A percentile compares a stretch with the other conserved stretches of the same genome.
phyloP scores from a whole-genome alignment of 1,284 basidiomycete genomes.

The Pseudozyma flocculosa region DNA sequence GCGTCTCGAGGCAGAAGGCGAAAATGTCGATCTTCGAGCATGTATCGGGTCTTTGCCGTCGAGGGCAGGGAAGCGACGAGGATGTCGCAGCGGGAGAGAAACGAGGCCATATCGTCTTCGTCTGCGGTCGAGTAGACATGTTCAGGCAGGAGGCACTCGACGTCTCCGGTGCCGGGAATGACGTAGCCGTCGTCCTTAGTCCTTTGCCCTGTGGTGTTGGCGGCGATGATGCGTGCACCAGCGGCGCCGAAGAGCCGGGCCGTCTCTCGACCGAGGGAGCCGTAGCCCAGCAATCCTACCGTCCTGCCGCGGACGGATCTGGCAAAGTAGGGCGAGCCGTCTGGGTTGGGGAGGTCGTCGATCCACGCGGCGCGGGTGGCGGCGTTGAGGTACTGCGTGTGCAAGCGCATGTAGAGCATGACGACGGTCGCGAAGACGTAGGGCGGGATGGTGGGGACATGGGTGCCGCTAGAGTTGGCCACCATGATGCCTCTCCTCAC shows the following conservation, averaged over 20 bases:
- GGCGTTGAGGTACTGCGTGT: conserved; percentile 1
- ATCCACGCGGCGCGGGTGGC: neutral
- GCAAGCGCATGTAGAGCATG: conserved; percentile 1
- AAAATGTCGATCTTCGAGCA: conserved; percentile 31
- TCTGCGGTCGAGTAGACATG: conserved; percentile 4
- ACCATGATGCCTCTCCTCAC: neutral
- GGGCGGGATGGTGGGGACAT: conserved; percentile 3
- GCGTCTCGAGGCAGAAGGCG: conserved; percentile 26
- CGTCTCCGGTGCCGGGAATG: conserved; percentile 44
- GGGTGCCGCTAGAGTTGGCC: conserved; percentile 1
- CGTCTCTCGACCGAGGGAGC: conserved; percentile 40
- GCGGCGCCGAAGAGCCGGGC: conserved; percentile 36
- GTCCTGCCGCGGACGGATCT: conserved; percentile 17
- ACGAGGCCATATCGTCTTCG: conserved; percentile 9
- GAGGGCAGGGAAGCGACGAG: conserved; percentile 33
- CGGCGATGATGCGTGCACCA: conserved; percentile 31
- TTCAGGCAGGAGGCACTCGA: conserved; percentile 10
- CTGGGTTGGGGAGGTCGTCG: neutral
- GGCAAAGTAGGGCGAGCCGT: neutral
- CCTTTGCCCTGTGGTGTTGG: conserved; percentile 24
- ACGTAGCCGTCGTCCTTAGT: conserved; percentile 26
- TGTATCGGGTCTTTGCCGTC: conserved; percentile 7
- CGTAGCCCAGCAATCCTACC: conserved; percentile 41
- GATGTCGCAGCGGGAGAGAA: conserved; percentile 20
- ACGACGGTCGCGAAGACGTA: neutral